Conservation (phyloP, 768 basidiomycete genomes). For the Boletus vinaceobasis region DNA sequence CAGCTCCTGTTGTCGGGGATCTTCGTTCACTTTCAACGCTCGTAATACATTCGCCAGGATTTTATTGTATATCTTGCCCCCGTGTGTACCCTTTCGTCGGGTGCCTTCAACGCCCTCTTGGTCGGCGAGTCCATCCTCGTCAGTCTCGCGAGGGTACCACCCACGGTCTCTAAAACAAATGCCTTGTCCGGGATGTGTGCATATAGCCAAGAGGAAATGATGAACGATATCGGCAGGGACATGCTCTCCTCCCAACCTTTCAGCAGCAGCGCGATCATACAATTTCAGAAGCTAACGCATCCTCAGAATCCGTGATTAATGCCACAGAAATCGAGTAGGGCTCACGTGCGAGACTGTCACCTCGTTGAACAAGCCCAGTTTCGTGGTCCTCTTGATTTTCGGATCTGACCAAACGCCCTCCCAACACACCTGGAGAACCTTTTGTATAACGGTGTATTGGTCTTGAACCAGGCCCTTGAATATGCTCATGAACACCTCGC, state of each 20-base stretch:
- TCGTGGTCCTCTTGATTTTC: slow-evolving; percentile 67
- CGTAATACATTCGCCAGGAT: slow-evolving; percentile 75
- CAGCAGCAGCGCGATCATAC: slow-evolving; percentile 57
- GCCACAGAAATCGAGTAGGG: background rate
- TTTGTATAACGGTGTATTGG: slow-evolving; percentile 55
- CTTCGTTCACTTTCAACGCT: slow-evolving; percentile 83
- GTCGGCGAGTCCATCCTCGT: slow-evolving; percentile 36
- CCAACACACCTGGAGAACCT: slow-evolving; percentile 73
- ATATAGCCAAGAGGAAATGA: slow-evolving; percentile 83
- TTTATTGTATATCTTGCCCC: slow-evolving; percentile 72
- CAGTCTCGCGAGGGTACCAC: slow-evolving; percentile 79
- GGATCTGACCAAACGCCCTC: slow-evolving; percentile 71
- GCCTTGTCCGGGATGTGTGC: slow-evolving; percentile 75
- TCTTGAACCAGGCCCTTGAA: slow-evolving; percentile 74
- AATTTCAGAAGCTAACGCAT: slow-evolving; percentile 61
- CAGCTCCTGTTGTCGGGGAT: slow-evolving; percentile 79
- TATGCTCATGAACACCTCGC: slow-evolving; percentile 59
- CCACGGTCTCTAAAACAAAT: slow-evolving; percentile 87
- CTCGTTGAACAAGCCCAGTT: slow-evolving; percentile 72
- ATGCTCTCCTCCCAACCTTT: slow-evolving; percentile 47
- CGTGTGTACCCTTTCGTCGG: slow-evolving; percentile 28
- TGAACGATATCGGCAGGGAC: slow-evolving; percentile 77
- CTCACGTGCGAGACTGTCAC: slow-evolving; percentile 59
- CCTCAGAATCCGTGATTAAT: background rate
- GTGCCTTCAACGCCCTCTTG: slow-evolving; percentile 36